Evolutionary conservation across 2,329 filamentous ascomycete species (phyloP).

Genomic region (Aspergillus neoniger): DNA sequence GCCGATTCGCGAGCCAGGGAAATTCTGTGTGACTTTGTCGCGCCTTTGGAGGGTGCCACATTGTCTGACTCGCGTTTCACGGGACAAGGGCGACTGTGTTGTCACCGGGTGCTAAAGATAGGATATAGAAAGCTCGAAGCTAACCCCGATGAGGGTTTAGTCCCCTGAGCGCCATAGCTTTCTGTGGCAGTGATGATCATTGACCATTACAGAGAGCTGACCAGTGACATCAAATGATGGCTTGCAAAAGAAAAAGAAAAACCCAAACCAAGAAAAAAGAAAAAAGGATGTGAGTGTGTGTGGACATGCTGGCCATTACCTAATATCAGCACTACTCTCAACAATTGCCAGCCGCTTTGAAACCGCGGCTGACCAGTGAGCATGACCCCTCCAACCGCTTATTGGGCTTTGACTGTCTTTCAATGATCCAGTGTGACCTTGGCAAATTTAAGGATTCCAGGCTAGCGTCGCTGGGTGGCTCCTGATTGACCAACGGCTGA

Average conservation of each 20-base stretch:
- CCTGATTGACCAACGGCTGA: constrained; percentile 19
- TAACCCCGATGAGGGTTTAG: background rate
- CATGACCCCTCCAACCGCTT: background rate
- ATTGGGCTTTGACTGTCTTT: constrained; percentile 5
- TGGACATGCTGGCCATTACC: background rate
- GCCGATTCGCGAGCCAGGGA: background rate
- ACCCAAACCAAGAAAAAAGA: too few species aligned
- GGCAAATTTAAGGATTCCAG: constrained; percentile 21
- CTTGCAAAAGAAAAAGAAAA: too few species aligned
- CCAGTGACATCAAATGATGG: background rate
- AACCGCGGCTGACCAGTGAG: constrained; percentile 14
- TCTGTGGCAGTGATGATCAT: constrained; percentile 16
- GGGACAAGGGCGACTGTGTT: background rate
- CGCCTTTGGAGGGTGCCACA: background rate
- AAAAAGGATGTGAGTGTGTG: background rate
- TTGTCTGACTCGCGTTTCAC: background rate
- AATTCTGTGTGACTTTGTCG: background rate
- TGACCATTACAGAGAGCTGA: background rate
- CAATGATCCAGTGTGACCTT: constrained; percentile 11
- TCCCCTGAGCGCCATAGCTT: constrained; percentile 1
- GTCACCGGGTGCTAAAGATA: background rate
- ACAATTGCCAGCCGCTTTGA: constrained; percentile 12
- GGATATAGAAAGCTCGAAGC: background rate
- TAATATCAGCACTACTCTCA: background rate
- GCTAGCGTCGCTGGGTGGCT: constrained; percentile 18